A percentile compares a stretch with the other conserved stretches of the same genome.
Conservation (phyloP, 176 grass and related monocot species). For the Thinopyrum elongatum region DNA sequence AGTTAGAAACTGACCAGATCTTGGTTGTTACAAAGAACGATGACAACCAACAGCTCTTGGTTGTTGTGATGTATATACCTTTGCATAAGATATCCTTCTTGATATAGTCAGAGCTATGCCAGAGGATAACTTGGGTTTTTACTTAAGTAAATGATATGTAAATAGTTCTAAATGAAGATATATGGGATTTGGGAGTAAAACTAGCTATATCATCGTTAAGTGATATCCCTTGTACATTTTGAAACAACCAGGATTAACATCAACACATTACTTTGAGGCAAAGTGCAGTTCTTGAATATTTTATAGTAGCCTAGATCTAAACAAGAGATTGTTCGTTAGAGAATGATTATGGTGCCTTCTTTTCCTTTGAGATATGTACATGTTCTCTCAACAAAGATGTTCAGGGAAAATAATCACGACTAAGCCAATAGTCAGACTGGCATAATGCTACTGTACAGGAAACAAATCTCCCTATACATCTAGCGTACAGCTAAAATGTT, state of each 20-base stretch:
- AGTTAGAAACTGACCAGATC: constrained; percentile 47
- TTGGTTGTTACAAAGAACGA: constrained; percentile 4
- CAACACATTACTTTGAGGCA: neutral
- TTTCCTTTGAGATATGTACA: constrained; percentile 17
- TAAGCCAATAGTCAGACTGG: neutral
- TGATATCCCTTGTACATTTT: too few relatives aligned
- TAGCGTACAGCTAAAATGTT: neutral
- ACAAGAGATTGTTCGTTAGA: neutral
- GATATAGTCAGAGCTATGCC: constrained; percentile 18
- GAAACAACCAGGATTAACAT: neutral
- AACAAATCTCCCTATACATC: neutral
- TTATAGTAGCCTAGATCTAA: neutral
- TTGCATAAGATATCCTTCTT: constrained; percentile 18
- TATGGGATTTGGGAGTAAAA: neutral
- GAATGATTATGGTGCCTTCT: neutral
- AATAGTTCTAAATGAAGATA: constrained; percentile 12
- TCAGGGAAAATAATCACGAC: neutral
- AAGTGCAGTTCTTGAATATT: neutral
- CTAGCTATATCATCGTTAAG: neutral
- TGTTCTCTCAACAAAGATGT: neutral
- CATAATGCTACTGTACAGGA: constrained; percentile 6
- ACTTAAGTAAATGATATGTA: constrained; percentile 33
- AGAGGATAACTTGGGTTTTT: constrained; percentile 20
- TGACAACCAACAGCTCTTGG: neutral
- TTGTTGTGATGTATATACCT: constrained; percentile 26